A percentile compares a stretch with the other conserved stretches of the same genome.
These are phyloP conservation scores for Podosphaera fusca DNA, from an alignment of 2,329 filamentous ascomycete species.

Conservation along the genomic window DNA sequence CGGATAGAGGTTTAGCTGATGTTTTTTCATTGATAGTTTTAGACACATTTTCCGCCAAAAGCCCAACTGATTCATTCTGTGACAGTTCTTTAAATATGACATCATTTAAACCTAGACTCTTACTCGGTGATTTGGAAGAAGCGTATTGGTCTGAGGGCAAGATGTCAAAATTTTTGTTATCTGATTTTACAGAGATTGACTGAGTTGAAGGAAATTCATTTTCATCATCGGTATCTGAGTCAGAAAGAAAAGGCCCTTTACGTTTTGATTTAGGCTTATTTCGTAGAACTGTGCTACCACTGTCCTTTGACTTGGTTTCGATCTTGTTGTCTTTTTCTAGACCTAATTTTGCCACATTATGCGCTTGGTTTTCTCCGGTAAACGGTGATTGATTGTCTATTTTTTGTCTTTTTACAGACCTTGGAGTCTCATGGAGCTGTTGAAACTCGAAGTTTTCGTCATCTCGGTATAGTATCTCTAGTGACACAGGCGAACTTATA, in stretches of 20 bases:
- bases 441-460: conserved; percentile 6
- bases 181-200: conserved; percentile 5
- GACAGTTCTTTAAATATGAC: too few species aligned
- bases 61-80: too few species aligned
- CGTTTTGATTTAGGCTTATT: conserved; percentile 10
- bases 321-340: background rate
- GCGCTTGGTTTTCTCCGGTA: conserved; percentile 1
- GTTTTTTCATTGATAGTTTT: too few species aligned
- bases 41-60: too few species aligned
- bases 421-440: conserved; percentile 20
- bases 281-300: background rate
- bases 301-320: background rate
- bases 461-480: conserved; percentile 12
- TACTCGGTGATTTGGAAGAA: too few species aligned
- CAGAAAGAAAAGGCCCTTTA: conserved; percentile 44
- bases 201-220: conserved; percentile 5
- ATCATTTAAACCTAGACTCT: too few species aligned
- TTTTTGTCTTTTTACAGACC: conserved; percentile 22
- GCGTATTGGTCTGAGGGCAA: background rate
- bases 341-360: background rate
- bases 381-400: conserved; percentile 8
- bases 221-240: conserved; percentile 36
- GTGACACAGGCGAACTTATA: conserved; percentile 5
- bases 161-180: conserved; percentile 6
- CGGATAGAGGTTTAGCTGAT: too few species aligned